Conservation (phyloP, 2,329 filamentous ascomycete species). For the Neofusicoccum ribis region DNA sequence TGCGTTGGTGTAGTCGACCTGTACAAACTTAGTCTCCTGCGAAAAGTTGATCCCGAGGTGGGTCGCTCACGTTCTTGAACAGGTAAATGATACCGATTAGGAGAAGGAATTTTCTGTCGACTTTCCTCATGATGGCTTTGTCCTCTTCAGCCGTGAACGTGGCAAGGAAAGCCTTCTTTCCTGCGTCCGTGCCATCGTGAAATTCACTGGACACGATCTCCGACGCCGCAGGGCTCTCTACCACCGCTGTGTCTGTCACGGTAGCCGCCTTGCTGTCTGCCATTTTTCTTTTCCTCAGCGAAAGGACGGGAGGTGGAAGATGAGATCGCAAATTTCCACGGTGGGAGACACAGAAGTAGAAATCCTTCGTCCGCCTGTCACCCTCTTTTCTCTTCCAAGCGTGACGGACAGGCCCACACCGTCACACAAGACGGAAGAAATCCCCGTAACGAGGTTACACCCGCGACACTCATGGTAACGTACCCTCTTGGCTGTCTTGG, state of each 20-base stretch:
- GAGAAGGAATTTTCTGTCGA: slow-evolving; percentile 27
- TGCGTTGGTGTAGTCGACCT: slow-evolving; percentile 30
- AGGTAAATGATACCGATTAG: slow-evolving; percentile 29
- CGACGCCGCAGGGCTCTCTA: background rate
- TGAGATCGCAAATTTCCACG: background rate
- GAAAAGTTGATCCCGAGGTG: background rate
- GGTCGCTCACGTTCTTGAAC: slow-evolving; percentile 26
- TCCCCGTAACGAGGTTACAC: background rate
- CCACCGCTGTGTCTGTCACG: background rate
- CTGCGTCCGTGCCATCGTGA: slow-evolving; percentile 19
- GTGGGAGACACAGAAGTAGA: background rate
- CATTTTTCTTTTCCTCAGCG: background rate
- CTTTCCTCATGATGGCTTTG: slow-evolving; percentile 29
- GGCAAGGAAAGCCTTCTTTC: slow-evolving; percentile 26
- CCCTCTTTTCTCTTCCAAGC: background rate
- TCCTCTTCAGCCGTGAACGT: slow-evolving; percentile 28
- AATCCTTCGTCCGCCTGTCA: background rate
- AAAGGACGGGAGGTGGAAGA: background rate
- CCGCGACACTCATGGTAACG: background rate
- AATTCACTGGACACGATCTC: background rate
- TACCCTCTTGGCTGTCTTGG: background rate
- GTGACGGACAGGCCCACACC: background rate
- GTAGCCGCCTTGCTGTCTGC: background rate
- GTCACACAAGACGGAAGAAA: background rate
- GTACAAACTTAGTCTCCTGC: background rate